Percentiles rank a stretch among this genome's conserved stretches.
Conservation (phyloP, 2,329 filamentous ascomycete species). For the Chaetomium strumarium region DNA sequence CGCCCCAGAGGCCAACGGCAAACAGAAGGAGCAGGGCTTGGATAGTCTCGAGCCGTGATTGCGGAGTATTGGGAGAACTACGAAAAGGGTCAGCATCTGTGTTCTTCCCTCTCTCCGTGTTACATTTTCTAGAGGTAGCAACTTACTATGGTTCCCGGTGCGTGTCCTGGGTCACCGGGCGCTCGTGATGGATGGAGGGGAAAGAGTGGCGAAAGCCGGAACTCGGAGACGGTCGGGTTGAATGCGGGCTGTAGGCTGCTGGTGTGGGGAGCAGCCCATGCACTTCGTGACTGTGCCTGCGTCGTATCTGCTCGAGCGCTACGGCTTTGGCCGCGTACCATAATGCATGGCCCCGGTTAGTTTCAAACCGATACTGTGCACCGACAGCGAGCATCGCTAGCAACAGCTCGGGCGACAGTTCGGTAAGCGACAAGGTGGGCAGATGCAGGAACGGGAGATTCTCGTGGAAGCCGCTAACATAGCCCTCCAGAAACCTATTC, state of each 20-base stretch:
- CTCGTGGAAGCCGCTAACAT: conserved; percentile 59
- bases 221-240: conserved; percentile 53
- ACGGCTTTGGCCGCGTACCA: conserved; percentile 58
- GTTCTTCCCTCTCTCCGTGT: too few relatives aligned
- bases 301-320: conserved; percentile 52
- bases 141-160: conserved; percentile 55
- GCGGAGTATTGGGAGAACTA: conserved; percentile 54
- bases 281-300: conserved; percentile 51
- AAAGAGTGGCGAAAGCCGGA: conserved; percentile 53
- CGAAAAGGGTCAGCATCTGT: conserved; percentile 3
- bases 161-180: conserved; percentile 52
- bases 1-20: conserved; percentile 55
- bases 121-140: not conserved
- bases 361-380: conserved; percentile 60
- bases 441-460: conserved; percentile 61
- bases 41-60: conserved; percentile 57
- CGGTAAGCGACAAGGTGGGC: conserved; percentile 56
- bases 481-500: conserved; percentile 63
- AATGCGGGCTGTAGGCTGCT: conserved; percentile 54
- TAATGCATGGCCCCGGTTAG: conserved; percentile 51
- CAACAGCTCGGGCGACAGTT: conserved; percentile 62
- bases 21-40: conserved; percentile 58
- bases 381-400: conserved; percentile 63
- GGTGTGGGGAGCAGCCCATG: conserved; percentile 51
- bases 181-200: conserved; percentile 51